phyloP scores from a whole-genome alignment of 2,329 filamentous ascomycete species.

The Chaetothyriales sp. region DNA sequence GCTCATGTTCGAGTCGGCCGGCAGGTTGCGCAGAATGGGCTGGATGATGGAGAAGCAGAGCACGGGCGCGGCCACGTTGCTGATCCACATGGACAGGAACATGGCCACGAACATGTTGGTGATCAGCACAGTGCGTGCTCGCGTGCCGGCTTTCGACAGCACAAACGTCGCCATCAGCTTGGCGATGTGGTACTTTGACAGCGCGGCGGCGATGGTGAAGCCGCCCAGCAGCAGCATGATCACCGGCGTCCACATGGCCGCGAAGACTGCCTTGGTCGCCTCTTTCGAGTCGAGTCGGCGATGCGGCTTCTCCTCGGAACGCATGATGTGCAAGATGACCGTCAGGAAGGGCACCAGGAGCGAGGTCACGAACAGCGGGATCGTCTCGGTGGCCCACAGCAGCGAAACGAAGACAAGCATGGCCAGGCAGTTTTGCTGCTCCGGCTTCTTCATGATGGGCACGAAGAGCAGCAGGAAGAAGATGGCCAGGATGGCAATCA shows the following conservation, averaged over 20 bases:
- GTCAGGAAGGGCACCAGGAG: slow-evolving; percentile 86
- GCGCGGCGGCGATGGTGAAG: slow-evolving; percentile 85
- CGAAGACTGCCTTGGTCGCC: slow-evolving; percentile 73
- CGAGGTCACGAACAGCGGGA: slow-evolving; percentile 92
- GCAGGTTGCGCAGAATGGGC: slow-evolving; percentile 86
- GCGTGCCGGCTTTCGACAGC: slow-evolving; percentile 87
- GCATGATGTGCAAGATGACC: slow-evolving; percentile 72
- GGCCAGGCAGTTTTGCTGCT: slow-evolving; percentile 92
- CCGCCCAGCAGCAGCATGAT: slow-evolving; percentile 96
- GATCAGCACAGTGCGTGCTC: slow-evolving; percentile 75
- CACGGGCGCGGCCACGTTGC: slow-evolving; percentile 92
- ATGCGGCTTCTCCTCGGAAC: slow-evolving; percentile 57
- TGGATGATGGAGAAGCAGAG: slow-evolving; percentile 97
- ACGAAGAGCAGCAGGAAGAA: slow-evolving; percentile 63
- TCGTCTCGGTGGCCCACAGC: slow-evolving; percentile 93
- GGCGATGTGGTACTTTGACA: slow-evolving; percentile 95
- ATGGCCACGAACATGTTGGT: slow-evolving; percentile 98
- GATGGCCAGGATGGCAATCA: slow-evolving; percentile 55
- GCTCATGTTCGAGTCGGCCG: slow-evolving; percentile 79
- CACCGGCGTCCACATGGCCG: slow-evolving; percentile 97
- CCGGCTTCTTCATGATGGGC: slow-evolving; percentile 70
- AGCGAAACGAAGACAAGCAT: slow-evolving; percentile 87
- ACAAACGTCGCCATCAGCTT: slow-evolving; percentile 95
- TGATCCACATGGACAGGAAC: slow-evolving; percentile 97
- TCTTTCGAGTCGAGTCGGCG: slow-evolving; percentile 62